Base-by-base conservation (phyloP, 108 stramenopile genomes). In the Nitzschia inconspicua region DNA sequence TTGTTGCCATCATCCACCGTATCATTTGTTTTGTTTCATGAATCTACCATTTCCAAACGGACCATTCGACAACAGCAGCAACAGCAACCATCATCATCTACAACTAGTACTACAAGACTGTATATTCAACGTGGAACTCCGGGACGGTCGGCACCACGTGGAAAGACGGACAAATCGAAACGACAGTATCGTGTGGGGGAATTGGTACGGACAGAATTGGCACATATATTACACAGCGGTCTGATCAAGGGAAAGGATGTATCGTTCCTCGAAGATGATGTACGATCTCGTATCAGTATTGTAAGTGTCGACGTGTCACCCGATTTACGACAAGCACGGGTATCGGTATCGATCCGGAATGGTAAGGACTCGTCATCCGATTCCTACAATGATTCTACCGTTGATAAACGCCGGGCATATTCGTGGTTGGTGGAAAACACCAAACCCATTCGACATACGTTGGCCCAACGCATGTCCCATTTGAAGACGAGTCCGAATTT, bases 121-220 rank as follows among this genome's bases (percentile, higher is more conserved):
- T 54, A 54, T 22, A n/a, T n/a, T n/a, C n/a, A n/a, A n/a, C n/a
- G n/a, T n/a, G n/a, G n/a, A n/a, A 54, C 13, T 16, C 53, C 53
- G 22, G 35, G 32, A 20, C 14, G 53, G 23, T 54, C 53, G 3
- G 4, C 53, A n/a, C 37, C 60, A 13, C 13, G 35, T 2, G 34
- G 50, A 5, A 49, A 49, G 18, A 31, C 58, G 16, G 83, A 80
- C 5, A 56, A 79, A 31, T 85, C 93, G 41, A 89, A 87, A 53
- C 82, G 93, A 29, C 93, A 94, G 69, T 83, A 80, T 51, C 79
- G 93, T 10, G 89, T 94, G 23, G 88, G 87, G 3, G 85, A 90
- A 57, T 63, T 89, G 7, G 93, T 94, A 7, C 83, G 82, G 7
- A 60, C 75, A 2, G 93, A 90, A 68, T 42, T 94, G 20, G 77